Percentiles rank a stretch among this genome's conserved stretches.
Conservation (phyloP, 2,329 filamentous ascomycete genomes). For the Gaeumannomyces tritici region DNA sequence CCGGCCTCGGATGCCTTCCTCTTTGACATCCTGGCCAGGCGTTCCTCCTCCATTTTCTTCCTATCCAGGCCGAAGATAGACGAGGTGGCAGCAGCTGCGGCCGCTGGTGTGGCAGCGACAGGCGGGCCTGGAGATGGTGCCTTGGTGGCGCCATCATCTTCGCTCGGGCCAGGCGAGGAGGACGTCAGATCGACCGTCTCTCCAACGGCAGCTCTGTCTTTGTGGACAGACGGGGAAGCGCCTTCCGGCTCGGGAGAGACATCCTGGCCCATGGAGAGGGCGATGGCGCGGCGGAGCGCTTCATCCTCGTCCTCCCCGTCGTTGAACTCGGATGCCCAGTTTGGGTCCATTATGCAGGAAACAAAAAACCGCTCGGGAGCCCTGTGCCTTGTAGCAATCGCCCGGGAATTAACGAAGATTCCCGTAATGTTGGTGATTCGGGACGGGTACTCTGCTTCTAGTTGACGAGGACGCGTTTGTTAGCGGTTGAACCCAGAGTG, state of each 20-base stretch:
- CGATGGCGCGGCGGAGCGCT: conserved; percentile 51
- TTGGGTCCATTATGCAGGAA: conserved; percentile 13
- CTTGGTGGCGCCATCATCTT: too few relatives aligned
- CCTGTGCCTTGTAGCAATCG: too few relatives aligned
- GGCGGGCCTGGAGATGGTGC: conserved; percentile 1
- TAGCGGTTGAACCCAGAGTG: too few relatives aligned
- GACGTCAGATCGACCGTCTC: conserved; percentile 14
- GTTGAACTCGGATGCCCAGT: conserved; percentile 16
- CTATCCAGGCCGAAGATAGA: conserved; percentile 55
- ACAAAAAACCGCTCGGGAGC: too few relatives aligned
- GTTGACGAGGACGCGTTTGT: too few relatives aligned
- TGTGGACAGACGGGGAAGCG: too few relatives aligned
- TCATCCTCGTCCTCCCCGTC: conserved; percentile 42
- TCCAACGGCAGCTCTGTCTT: background rate
- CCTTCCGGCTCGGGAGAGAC: background rate
- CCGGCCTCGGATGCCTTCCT: conserved; percentile 17
- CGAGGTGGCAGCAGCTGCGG: conserved; percentile 9
- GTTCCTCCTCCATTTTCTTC: conserved; percentile 77
- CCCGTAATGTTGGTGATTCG: too few relatives aligned
- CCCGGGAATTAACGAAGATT: too few relatives aligned
- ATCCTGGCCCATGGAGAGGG: conserved; percentile 38
- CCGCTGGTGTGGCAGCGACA: conserved; percentile 4
- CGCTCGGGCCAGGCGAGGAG: background rate
- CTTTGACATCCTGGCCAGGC: conserved; percentile 61
- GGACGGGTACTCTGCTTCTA: too few relatives aligned